These are phyloP conservation scores for Rauvolfia tetraphylla DNA, from an alignment of 257 asterid species.

Conservation along the genomic window DNA sequence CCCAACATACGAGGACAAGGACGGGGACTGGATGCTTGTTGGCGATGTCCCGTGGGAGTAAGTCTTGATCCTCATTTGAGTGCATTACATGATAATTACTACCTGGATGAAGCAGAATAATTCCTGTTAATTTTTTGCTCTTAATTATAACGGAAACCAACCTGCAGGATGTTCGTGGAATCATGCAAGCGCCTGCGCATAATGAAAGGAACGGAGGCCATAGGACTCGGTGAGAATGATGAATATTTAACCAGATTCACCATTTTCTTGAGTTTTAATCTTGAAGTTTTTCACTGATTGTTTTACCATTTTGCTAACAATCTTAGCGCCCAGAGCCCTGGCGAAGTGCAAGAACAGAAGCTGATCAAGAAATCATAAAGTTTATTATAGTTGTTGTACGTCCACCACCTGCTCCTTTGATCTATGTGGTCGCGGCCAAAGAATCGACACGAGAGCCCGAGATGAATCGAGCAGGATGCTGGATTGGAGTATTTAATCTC, in stretches of 20 bases:
- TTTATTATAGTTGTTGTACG: too few relatives aligned
- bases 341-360: slow-evolving; percentile 33
- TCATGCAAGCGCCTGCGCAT: slow-evolving; percentile 47
- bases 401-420: slow-evolving; percentile 38
- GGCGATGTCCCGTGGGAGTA: slow-evolving; percentile 91
- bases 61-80: slow-evolving; percentile 17
- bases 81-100: too few relatives aligned
- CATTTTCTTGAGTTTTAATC: background rate
- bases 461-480: slow-evolving; percentile 52
- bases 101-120: too few relatives aligned
- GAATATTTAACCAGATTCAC: background rate
- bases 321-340: slow-evolving; percentile 30
- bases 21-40: slow-evolving; percentile 87
- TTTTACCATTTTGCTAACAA: background rate
- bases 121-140: too few relatives aligned
- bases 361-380: background rate
- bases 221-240: slow-evolving; percentile 29
- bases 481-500: slow-evolving; percentile 29
- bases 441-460: slow-evolving; percentile 20
- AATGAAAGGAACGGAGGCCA: slow-evolving; percentile 39
- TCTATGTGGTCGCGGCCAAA: slow-evolving; percentile 29
- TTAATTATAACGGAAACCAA: background rate
- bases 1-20: slow-evolving; percentile 76
- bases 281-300: background rate
- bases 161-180: slow-evolving; percentile 35